phyloP scores from a whole-genome alignment of 1,284 basidiomycete genomes.

The Malassezia slooffiae region DNA sequence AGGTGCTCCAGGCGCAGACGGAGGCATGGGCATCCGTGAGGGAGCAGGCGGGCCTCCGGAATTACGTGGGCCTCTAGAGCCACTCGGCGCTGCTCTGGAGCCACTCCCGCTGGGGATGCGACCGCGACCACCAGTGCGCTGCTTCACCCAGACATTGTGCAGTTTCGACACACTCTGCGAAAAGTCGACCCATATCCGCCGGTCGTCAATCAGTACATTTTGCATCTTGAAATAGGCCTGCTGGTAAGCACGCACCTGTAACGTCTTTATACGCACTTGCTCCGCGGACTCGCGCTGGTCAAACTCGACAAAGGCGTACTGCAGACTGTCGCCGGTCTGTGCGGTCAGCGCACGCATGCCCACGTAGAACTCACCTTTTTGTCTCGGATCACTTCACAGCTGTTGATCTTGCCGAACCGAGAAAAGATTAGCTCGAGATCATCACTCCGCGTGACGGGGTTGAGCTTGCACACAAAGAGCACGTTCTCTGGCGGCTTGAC shows the following conservation, averaged over 20 bases:
- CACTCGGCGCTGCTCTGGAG: too few species aligned
- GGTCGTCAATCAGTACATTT: conserved; percentile 95
- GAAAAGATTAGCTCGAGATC: conserved; percentile 96
- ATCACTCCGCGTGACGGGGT: conserved; percentile 85
- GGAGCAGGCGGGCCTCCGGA: too few species aligned
- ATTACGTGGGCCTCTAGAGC: too few species aligned
- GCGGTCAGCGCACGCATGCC: neutral
- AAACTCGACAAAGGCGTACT: conserved; percentile 98
- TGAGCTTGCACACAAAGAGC: conserved; percentile 95
- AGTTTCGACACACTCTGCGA: conserved; percentile 60
- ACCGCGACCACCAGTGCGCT: conserved; percentile 37
- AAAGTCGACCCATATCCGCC: conserved; percentile 97
- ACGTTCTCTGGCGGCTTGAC: conserved; percentile 97
- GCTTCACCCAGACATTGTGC: conserved; percentile 49
- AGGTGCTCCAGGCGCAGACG: too few species aligned
- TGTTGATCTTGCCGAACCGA: conserved; percentile 85
- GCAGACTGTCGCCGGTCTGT: conserved; percentile 77
- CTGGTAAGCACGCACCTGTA: neutral
- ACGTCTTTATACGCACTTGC: conserved; percentile 62
- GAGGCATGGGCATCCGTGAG: too few species aligned
- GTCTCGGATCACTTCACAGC: conserved; percentile 91
- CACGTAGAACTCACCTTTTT: conserved; percentile 57
- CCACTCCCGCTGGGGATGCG: too few species aligned
- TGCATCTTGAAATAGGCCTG: conserved; percentile 99
- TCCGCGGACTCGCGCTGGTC: conserved; percentile 84